phyloP scores from a whole-genome alignment of 1,284 basidiomycete species.

The Trichosporon inkin region DNA sequence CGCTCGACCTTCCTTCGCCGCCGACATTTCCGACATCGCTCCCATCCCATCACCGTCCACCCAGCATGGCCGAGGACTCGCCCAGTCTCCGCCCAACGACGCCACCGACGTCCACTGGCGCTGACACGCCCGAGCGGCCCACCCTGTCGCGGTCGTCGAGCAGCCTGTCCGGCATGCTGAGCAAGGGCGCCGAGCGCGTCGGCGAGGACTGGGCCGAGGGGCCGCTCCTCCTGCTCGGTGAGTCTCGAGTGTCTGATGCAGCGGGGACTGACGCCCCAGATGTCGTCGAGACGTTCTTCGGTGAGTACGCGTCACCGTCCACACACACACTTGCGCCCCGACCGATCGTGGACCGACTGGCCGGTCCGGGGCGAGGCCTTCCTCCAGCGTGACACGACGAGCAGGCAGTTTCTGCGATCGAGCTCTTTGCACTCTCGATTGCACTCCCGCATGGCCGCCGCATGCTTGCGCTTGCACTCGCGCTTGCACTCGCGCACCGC shows the following conservation, averaged over 20 bases:
- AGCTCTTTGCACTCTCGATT: no score
- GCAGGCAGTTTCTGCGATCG: no score
- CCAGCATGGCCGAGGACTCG: constrained; percentile 11
- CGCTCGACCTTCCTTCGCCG: no score
- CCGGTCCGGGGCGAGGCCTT: neutral
- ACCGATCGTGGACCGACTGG: neutral
- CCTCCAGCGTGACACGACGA: neutral
- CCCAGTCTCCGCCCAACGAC: constrained; percentile 12
- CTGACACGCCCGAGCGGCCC: neutral
- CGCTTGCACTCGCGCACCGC: no score
- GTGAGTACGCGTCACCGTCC: constrained; percentile 19
- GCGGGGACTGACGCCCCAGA: constrained; percentile 27
- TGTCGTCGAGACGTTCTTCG: constrained; percentile 51
- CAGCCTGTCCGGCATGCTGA: constrained; percentile 34
- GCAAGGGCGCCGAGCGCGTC: constrained; percentile 34
- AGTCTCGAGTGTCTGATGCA: constrained; percentile 16
- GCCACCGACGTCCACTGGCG: neutral
- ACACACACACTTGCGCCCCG: no score
- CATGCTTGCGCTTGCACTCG: no score
- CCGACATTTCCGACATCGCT: no score
- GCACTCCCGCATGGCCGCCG: no score
- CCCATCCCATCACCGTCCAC: neutral
- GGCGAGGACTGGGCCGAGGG: constrained; percentile 44
- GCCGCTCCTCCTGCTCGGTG: constrained; percentile 42
- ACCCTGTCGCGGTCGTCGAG: constrained; percentile 21